Conservation (phyloP, 2,329 filamentous ascomycete genomes). For the Diplodia sapinea region DNA sequence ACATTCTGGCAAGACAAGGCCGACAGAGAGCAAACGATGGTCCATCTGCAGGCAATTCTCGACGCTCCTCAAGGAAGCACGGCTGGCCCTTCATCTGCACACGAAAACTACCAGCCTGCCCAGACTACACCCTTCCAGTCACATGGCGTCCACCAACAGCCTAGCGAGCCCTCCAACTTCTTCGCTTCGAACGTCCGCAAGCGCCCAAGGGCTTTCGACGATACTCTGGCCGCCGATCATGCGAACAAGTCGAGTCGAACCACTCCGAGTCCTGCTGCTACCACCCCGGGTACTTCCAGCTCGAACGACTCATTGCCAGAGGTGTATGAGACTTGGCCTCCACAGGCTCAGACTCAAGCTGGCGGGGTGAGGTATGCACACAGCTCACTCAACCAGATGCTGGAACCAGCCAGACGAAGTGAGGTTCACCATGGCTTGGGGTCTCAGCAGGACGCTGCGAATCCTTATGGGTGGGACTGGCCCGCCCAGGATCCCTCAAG, state of each 20-base stretch:
- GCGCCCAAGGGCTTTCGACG: slow-evolving; percentile 16
- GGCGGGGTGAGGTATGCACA: slow-evolving; percentile 21
- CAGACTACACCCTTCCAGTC: not conserved
- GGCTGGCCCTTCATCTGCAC: slow-evolving; percentile 1
- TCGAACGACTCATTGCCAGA: slow-evolving; percentile 23
- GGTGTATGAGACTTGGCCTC: slow-evolving; percentile 1
- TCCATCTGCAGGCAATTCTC: not conserved
- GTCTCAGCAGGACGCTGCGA: not conserved
- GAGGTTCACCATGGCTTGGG: not conserved
- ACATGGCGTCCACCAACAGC: not conserved
- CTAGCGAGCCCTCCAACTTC: not conserved
- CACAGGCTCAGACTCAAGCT: slow-evolving; percentile 13
- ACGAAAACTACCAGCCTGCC: not conserved
- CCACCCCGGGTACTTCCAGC: slow-evolving; percentile 21
- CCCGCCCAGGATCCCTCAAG: not conserved
- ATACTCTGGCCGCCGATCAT: slow-evolving; percentile 15
- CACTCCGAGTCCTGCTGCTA: slow-evolving; percentile 18
- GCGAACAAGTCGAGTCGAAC: slow-evolving; percentile 23
- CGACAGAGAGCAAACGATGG: not conserved
- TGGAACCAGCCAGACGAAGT: not conserved
- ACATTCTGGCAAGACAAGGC: slow-evolving; percentile 16
- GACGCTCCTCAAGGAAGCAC: not conserved
- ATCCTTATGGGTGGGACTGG: not conserved
- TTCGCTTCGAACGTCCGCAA: slow-evolving; percentile 4
- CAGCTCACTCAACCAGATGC: slow-evolving; percentile 9